These are phyloP conservation scores for Zanthoxylum bungeanum DNA, from an alignment of 345 rosid species.

Conservation along the genomic window DNA sequence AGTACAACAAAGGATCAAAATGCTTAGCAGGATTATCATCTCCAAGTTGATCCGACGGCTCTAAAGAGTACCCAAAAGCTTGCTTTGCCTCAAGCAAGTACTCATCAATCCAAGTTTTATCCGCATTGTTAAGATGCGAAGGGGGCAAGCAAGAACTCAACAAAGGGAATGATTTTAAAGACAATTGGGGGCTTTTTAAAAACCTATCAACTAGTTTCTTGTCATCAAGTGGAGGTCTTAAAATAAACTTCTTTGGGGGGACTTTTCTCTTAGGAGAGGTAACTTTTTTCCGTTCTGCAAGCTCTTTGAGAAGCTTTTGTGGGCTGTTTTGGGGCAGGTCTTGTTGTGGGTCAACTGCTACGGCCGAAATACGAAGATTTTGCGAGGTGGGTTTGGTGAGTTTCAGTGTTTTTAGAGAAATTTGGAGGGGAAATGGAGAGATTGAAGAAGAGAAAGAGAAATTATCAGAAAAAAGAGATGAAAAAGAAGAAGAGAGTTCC, in stretches of 20 bases:
- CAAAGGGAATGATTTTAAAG: constrained; percentile 80
- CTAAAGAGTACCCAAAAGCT: constrained; percentile 84
- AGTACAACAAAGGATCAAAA: constrained; percentile 73
- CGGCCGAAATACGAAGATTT: constrained; percentile 41
- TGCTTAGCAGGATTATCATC: constrained; percentile 97
- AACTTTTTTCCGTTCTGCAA: constrained; percentile 68
- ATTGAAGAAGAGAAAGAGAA: constrained; percentile 65
- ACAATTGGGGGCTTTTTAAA: constrained; percentile 82
- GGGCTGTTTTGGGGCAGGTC: constrained; percentile 76
- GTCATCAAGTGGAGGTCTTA: constrained; percentile 86
- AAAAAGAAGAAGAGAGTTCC: constrained; percentile 77
- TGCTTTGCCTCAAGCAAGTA: constrained; percentile 88
- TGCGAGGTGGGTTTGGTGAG: constrained; percentile 29
- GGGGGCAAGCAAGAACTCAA: constrained; percentile 87
- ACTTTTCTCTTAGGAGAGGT: constrained; percentile 61
- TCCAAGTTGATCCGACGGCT: constrained; percentile 51
- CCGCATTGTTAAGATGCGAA: constrained; percentile 78
- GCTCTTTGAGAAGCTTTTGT: constrained; percentile 89
- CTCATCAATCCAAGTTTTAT: constrained; percentile 88
- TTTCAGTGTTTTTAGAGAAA: constrained; percentile 27
- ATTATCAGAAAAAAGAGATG: constrained; percentile 30
- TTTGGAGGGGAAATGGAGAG: constrained; percentile 41
- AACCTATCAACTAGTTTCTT: constrained; percentile 70
- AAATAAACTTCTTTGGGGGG: constrained; percentile 70
- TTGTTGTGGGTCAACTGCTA: constrained; percentile 56